A percentile compares a stretch with the other conserved stretches of the same genome.
Conservation (phyloP, 805 yeast genomes). For the Zygoascus ofunaensis region DNA sequence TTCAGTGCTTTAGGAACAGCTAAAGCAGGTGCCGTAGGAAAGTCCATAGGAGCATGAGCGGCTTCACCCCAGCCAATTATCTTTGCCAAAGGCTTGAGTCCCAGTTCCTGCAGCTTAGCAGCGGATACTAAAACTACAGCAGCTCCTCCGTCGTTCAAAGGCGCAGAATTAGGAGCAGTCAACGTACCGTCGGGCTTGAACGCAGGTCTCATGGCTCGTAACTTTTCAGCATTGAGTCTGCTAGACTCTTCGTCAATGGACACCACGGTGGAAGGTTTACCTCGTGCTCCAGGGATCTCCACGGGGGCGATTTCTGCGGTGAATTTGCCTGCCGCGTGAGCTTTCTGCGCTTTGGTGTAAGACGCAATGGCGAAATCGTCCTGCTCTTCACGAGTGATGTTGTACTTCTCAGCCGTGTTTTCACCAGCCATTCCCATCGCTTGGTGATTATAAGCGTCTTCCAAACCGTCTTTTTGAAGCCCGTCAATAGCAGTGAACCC, state of each 20-base stretch:
- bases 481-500: constrained; percentile 76
- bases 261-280: constrained; percentile 72
- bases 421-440: constrained; percentile 98
- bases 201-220: constrained; percentile 82
- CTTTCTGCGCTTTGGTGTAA: constrained; percentile 77
- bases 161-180: constrained; percentile 95
- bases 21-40: constrained; percentile 90
- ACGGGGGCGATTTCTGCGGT: constrained; percentile 75
- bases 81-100: constrained; percentile 80
- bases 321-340: constrained; percentile 76
- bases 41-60: constrained; percentile 88
- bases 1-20: constrained; percentile 95
- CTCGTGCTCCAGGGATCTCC: constrained; percentile 77
- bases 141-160: constrained; percentile 96
- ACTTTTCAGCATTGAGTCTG: constrained; percentile 68
- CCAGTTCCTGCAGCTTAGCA: constrained; percentile 72
- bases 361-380: constrained; percentile 81
- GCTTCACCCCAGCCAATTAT: constrained; percentile 97
- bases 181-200: constrained; percentile 95
- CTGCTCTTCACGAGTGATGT: constrained; percentile 72
- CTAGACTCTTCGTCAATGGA: constrained; percentile 74
- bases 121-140: constrained; percentile 85
- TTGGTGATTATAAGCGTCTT: constrained; percentile 78
- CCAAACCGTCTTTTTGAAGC: constrained; percentile 82
- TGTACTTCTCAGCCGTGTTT: constrained; percentile 82